These are phyloP conservation scores for Penicillium sp. DNA, from an alignment of 2,329 filamentous ascomycete species.

Conservation along the genomic window DNA sequence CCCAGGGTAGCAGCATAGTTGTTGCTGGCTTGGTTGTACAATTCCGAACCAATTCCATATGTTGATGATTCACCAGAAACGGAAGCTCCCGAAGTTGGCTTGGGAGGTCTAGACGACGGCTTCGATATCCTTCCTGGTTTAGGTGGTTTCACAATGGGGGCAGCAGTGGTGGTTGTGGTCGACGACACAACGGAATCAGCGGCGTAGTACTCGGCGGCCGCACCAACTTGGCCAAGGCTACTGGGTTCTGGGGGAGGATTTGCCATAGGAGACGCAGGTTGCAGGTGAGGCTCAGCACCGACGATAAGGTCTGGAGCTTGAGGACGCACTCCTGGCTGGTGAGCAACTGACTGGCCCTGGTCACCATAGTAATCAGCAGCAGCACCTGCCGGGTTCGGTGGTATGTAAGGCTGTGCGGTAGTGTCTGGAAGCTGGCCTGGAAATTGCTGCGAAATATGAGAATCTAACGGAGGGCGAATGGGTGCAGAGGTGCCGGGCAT, in stretches of 20 bases:
- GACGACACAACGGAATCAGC: conserved; percentile 14
- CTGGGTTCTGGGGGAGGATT: conserved; percentile 59
- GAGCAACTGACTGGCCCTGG: conserved; percentile 56
- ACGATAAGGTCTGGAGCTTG: conserved; percentile 51
- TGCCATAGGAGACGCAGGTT: conserved; percentile 47
- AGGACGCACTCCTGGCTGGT: conserved; percentile 58
- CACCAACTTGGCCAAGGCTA: conserved; percentile 38
- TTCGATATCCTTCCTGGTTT: conserved; percentile 30
- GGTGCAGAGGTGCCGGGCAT: conserved; percentile 22
- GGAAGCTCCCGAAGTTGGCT: conserved; percentile 4
- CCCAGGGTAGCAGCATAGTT: conserved; percentile 19
- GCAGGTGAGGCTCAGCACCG: conserved; percentile 54
- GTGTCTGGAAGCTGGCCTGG: conserved; percentile 45
- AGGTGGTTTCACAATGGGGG: conserved; percentile 25
- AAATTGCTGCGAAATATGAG: conserved; percentile 55
- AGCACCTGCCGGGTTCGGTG: conserved; percentile 47
- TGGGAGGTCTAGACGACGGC: conserved; percentile 16
- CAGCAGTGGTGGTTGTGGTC: conserved; percentile 16
- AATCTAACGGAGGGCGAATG: conserved; percentile 33
- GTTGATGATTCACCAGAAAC: conserved; percentile 32
- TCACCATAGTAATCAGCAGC: conserved; percentile 62
- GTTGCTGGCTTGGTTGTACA: conserved; percentile 18
- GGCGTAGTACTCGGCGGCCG: conserved; percentile 57
- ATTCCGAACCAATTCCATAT: conserved; percentile 38
- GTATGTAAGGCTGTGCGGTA: conserved; percentile 45